Percentiles rank a stretch among this genome's conserved stretches.
These are phyloP conservation scores for Neonectria faginata DNA, from an alignment of 2,329 filamentous ascomycete genomes.

Conservation along the genomic window DNA sequence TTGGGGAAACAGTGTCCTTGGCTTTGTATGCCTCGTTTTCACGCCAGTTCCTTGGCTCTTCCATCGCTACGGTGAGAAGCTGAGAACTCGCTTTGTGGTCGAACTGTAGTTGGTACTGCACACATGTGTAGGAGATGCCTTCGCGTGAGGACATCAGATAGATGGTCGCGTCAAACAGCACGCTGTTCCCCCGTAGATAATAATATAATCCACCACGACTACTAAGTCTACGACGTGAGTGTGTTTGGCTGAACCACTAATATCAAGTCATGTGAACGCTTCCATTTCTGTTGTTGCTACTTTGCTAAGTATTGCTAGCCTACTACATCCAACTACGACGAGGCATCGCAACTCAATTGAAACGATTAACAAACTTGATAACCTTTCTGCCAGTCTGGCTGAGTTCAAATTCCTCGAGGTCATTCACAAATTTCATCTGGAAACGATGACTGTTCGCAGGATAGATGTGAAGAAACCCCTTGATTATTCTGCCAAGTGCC, in stretches of 20 bases:
- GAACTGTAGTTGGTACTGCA: slow-evolving; percentile 12
- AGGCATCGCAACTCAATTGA: background rate
- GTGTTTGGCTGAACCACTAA: no score
- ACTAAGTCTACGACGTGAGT: no score
- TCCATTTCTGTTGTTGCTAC: no score
- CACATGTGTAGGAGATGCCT: background rate
- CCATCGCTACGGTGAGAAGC: slow-evolving; percentile 27
- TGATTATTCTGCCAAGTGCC: slow-evolving; percentile 37
- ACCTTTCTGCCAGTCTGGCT: slow-evolving; percentile 45
- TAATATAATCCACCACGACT: background rate
- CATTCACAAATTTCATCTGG: slow-evolving; percentile 48
- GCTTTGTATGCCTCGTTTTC: slow-evolving; percentile 30
- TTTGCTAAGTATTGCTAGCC: no score
- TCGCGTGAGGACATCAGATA: background rate
- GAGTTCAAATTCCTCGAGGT: slow-evolving; percentile 48
- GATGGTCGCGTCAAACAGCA: background rate
- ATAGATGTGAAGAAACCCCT: slow-evolving; percentile 40
- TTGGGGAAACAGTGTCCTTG: slow-evolving; percentile 38
- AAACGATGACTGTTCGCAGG: slow-evolving; percentile 48
- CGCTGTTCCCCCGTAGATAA: background rate
- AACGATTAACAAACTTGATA: slow-evolving; percentile 46
- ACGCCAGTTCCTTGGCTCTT: slow-evolving; percentile 36
- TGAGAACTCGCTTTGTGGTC: slow-evolving; percentile 31
- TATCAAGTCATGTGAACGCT: no score
- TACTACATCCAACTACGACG: no score